These are phyloP conservation scores for Kondoa subrosea DNA, from an alignment of 768 basidiomycete species.

Conservation along the genomic window DNA sequence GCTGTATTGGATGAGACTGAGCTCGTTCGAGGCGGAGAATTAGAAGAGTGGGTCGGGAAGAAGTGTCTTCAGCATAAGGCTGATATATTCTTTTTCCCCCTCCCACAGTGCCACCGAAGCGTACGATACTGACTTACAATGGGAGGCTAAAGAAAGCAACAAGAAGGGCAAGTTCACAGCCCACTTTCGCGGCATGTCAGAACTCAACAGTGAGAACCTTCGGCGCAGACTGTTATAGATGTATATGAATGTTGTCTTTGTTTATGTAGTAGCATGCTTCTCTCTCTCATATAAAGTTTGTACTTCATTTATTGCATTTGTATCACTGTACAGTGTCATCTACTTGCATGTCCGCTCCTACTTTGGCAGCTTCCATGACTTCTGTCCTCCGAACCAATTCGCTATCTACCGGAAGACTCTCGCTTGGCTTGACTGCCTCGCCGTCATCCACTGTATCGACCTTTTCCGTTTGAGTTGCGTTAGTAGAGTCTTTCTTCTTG, in stretches of 20 bases:
- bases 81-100: neutral
- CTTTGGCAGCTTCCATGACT: too few species aligned
- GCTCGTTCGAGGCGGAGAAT: neutral
- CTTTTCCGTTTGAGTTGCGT: too few species aligned
- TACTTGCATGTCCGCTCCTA: too few species aligned
- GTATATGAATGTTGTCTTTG: neutral
- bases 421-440: too few species aligned
- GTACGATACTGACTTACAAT: neutral
- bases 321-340: too few species aligned
- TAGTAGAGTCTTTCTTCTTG: too few species aligned
- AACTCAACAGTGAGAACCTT: neutral
- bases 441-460: too few species aligned
- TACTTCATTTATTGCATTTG: too few species aligned
- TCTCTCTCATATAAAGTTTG: too few species aligned
- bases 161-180: constrained; percentile 4
- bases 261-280: too few species aligned
- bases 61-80: neutral
- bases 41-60: neutral
- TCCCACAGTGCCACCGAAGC: constrained; percentile 2
- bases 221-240: neutral
- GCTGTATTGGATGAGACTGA: neutral
- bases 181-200: neutral
- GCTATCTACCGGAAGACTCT: too few species aligned
- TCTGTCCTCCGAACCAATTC: too few species aligned
- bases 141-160: neutral